These are phyloP conservation scores for Pseudovirgaria hyperparasitica DNA, from an alignment of 2,329 filamentous ascomycete genomes.

Conservation along the genomic window DNA sequence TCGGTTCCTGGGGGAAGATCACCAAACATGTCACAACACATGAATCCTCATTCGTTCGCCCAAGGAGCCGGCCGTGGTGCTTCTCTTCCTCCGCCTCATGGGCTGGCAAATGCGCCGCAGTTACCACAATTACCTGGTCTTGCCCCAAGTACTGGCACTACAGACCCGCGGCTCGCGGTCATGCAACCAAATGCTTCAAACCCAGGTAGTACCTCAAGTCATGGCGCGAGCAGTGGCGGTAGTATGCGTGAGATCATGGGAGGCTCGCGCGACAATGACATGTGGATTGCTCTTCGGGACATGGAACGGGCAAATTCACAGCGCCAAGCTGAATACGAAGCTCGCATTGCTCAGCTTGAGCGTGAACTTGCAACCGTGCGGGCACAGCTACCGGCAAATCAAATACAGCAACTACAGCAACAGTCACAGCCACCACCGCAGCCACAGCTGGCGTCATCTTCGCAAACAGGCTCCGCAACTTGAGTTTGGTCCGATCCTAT, in stretches of 20 bases:
- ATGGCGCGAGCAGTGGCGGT: conserved; percentile 44
- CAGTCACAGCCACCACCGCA: conserved; percentile 1
- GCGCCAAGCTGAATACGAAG: conserved; percentile 35
- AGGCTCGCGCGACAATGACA: conserved; percentile 35
- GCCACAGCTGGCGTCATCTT: too few relatives aligned
- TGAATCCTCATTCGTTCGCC: conserved; percentile 51
- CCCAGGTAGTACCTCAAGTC: conserved; percentile 37
- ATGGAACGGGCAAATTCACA: conserved; percentile 44
- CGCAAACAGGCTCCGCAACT: too few relatives aligned
- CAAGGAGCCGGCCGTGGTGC: conserved; percentile 46
- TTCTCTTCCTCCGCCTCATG: conserved; percentile 30
- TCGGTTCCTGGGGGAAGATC: conserved; percentile 45
- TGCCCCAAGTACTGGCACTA: conserved; percentile 16
- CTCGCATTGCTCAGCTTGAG: conserved; percentile 30
- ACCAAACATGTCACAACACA: conserved; percentile 52
- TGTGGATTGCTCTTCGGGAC: conserved; percentile 61
- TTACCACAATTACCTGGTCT: conserved; percentile 30
- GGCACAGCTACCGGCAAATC: conserved; percentile 23
- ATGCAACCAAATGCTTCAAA: conserved; percentile 31
- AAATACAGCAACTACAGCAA: conserved; percentile 4
- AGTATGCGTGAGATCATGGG: conserved; percentile 55
- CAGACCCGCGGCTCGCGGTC: conserved; percentile 15
- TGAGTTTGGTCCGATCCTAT: too few relatives aligned
- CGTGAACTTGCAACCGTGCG: conserved; percentile 29
- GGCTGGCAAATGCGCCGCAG: conserved; percentile 29